Evolutionary conservation across 106 monocot genomes (phyloP), one percentile per base, ranked within the genome.

Genomic region (Agapanthus africanus): DNA sequence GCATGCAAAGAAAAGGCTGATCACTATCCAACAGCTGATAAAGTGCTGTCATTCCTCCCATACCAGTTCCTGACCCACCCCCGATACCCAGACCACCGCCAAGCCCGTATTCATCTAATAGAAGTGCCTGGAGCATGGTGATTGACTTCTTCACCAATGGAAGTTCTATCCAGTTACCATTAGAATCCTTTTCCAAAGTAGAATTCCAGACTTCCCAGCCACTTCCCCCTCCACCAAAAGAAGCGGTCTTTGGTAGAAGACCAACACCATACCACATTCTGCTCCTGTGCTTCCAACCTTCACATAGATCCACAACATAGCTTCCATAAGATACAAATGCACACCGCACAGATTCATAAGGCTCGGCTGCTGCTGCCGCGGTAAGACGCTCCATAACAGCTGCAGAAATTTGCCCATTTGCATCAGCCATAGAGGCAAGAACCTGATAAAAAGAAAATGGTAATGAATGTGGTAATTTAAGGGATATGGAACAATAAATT

Each of bases 191-290:
- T 69, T 97, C 95, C 69, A 91, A 78, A 67, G 73, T 70, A 71
- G 83, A 78, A 31, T 70, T 88, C 95, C 91, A 97, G 35, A 72
- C 71, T 41, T 88, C 82, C 81, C 81, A 97, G 10, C 95, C 95
- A 80, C 79, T 88, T 70, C 95, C 95, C 47, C 95, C 95, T 51
- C 95, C 95, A 79, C 83, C 84, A 79, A 91, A 91, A 16, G 40
- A 25, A 21, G 63, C 65, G 26, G 67, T 31, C 74, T 82, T 91
- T 22, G 50, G 42, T 5, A 86, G 86, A 70, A 91, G 68, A n/a
- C 95, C 95, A 72, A 97, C 84, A 66, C 95, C 95, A 79, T 97
- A 97, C 95, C 95, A 97, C 84, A 91, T 65, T 64, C 91, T 78
- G 74, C 91, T 91, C 46, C 95, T 83, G 52, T 77, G 82, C 42